These are phyloP conservation scores for Hibiscus syriacus DNA, from an alignment of 345 rosid species.

Conservation along the genomic window DNA sequence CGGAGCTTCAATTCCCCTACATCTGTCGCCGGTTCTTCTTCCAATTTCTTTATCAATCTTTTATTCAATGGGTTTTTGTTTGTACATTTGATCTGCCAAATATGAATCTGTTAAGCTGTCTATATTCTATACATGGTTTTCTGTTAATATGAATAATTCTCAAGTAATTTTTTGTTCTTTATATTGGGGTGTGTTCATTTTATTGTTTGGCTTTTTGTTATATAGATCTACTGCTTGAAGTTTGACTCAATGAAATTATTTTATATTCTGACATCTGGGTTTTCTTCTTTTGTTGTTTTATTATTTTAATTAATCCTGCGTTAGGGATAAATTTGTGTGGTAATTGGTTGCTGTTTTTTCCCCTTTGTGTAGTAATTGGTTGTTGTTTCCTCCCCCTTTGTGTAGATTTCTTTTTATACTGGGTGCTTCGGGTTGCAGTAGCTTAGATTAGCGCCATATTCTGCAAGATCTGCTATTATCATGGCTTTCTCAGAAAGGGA, in stretches of 20 bases:
- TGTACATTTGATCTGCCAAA: not conserved
- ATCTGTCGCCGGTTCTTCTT: not conserved
- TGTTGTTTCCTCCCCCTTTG: not conserved
- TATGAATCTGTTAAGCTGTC: not conserved
- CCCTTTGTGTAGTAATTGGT: no score
- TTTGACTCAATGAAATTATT: not conserved
- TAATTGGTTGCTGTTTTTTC: not conserved
- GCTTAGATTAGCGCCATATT: slow-evolving; percentile 8
- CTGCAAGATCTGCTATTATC: slow-evolving; percentile 9
- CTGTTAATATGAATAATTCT: no score
- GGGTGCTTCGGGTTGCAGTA: slow-evolving; percentile 5
- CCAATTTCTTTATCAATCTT: not conserved
- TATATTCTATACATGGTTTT: no score
- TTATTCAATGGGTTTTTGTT: not conserved
- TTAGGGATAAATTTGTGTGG: not conserved
- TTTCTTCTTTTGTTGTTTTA: not conserved
- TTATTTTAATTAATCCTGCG: not conserved
- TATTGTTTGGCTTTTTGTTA: not conserved
- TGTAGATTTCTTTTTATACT: slow-evolving; percentile 15
- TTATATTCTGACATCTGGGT: not conserved
- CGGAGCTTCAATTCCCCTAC: not conserved
- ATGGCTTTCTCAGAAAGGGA: slow-evolving; percentile 16
- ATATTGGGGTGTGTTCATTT: no score
- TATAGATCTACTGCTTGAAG: not conserved
- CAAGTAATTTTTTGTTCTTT: no score